Base-by-base conservation (phyloP, 2,329 filamentous ascomycete species). In the Xylaria multiplex region DNA sequence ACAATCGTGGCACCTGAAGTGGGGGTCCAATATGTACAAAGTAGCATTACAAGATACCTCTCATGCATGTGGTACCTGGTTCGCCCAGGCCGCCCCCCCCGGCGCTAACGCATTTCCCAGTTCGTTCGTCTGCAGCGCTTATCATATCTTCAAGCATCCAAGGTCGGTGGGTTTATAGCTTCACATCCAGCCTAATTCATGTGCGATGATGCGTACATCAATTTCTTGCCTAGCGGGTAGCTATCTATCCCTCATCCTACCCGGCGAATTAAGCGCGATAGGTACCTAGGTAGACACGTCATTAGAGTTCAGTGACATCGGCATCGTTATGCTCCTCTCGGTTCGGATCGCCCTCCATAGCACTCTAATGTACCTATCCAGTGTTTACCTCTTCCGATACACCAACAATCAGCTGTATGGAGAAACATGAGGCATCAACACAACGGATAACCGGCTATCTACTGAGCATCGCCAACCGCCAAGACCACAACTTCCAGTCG, bases 51-150 rank as follows among this genome's bases (percentile, higher is more conserved):
- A 40, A 40, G 9, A 40, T 40, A 11, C 13, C 37, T 5, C 37
- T 40, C 37, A 46, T 55, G 55, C 62, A 64, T 60, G 37, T 35
- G 48, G 57, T 60, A 30, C 57, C 46, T 59, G 46, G 57, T 59
- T 52, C 16, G 57, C 48, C 57, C 27, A 14, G 32, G 30, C 16
- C 46, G 14, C 14, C 13, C 6, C 19, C 19, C 49, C 49, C 48
- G n/a, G 49, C 49, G 45, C 49, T 52, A 22, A 53, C 43, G 57
- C 24, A 35, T 14, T 53, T 52, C 37, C 46, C 46, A 27, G 16
- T 54, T 24, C 19, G 11, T 32, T n/a, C 42, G 35, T 40, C 52
- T 30, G 35, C 50, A 42, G 52, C 30, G 56, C 45, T 59, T 42
- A 59, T 60, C 57, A 50, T 45, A 49, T 46, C 19, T 14, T 40